Evolutionary conservation across 495 filamentous ascomycete species (phyloP), one percentile per base, ranked within the genome.

Genomic region (Articulospora tetracladia): DNA sequence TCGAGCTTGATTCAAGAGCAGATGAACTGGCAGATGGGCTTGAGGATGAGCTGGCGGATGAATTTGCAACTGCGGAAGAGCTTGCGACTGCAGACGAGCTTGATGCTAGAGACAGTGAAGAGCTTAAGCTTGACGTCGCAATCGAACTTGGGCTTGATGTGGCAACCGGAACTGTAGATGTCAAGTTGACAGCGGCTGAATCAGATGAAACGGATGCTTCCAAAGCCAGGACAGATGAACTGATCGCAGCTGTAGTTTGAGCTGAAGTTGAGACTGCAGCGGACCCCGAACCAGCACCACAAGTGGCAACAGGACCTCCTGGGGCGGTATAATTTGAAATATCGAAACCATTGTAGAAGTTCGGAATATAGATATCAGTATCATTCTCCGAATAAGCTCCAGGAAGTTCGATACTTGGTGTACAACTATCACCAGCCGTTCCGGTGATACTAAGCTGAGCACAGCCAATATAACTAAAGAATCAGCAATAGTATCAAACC

Each of bases 371-470:
- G 36, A 74, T 70, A 30, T 66, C 69, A 0, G 70, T 58, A 19
- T 82, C 73, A 47, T 58, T 74, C 48, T 74, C 69, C 64, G 72
- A 65, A 68, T 80, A 81, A 20, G 75, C 77, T 30, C 81, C 80
- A 1, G 81, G 82, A 68, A 83, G 76, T 68, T 72, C 75, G 46
- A 84, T 76, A 4, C 79, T 83, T 54, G 72, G 72, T 10, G 67
- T 57, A 61, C 61, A 60, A 23, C 64, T 60, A 1, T 68, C 51
- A 36, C 75, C 76, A 27, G 66, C 60, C 25, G 68, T 66, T 51
- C 77, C 74, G 10, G 71, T 75, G 44, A 82, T 74, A 57, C 73
- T 74, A 61, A 82, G 62, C 69, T 82, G 80, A 1, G 78, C 72
- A 65, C 78, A 83, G 46, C 66, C 70, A 32, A 78, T 75, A 62